Evolutionary conservation across 176 grass and related monocot species (phyloP).

Genomic region (Pharus latifolius): DNA sequence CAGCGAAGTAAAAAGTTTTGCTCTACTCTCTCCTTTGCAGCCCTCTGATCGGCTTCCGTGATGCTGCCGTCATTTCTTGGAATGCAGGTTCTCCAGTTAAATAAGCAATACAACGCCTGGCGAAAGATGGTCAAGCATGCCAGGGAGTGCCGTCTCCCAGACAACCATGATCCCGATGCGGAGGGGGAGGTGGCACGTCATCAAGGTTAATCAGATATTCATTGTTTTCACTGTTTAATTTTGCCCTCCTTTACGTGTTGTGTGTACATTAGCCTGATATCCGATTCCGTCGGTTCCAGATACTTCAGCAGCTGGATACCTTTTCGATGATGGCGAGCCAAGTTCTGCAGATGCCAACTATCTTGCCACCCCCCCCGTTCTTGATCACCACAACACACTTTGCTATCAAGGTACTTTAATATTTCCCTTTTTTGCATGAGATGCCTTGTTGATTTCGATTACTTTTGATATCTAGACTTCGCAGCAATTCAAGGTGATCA

Average conservation of each 20-base stretch:
- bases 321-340: neutral
- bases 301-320: neutral
- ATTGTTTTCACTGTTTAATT: neutral
- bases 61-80: neutral
- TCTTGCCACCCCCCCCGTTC: neutral
- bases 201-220: neutral
- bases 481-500: neutral
- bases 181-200: too few relatives aligned
- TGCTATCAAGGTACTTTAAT: neutral
- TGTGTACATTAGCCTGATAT: neutral
- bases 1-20: neutral
- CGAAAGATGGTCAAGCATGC: slow-evolving; percentile 25
- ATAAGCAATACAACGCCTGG: neutral
- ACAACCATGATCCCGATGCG: neutral
- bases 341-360: neutral
- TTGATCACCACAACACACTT: neutral
- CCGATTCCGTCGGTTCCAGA: neutral
- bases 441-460: neutral
- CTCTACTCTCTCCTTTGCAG: neutral
- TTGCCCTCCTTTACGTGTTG: neutral
- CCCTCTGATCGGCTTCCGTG: neutral
- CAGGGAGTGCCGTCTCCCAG: neutral
- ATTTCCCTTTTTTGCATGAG: neutral
- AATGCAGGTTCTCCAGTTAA: slow-evolving; percentile 12
- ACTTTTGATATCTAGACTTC: neutral